Conservation (phyloP, 2,329 filamentous ascomycete species). For the Aspergillus novofumigatus region DNA sequence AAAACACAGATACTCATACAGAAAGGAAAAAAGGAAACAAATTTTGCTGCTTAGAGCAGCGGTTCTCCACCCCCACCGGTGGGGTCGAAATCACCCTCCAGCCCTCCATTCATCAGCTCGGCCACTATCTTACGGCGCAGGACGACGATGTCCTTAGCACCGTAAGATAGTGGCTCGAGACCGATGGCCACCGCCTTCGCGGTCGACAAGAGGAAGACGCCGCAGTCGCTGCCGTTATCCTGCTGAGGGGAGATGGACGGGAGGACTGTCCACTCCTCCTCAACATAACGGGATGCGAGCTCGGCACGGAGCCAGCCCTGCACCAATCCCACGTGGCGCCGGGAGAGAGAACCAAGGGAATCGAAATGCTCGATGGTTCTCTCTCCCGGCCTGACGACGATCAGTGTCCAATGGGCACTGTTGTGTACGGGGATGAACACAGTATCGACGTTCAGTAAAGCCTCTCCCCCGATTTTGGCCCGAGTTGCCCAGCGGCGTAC, state of each 20-base stretch:
- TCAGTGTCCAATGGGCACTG: slow-evolving; percentile 45
- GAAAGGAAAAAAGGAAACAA: not conserved
- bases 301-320: slow-evolving; percentile 43
- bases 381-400: slow-evolving; percentile 41
- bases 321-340: slow-evolving; percentile 30
- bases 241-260: slow-evolving; percentile 41
- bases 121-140: slow-evolving; percentile 46
- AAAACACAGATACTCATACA: not conserved
- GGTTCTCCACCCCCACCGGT: slow-evolving; percentile 14
- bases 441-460: slow-evolving; percentile 42
- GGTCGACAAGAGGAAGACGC: slow-evolving; percentile 48
- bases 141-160: slow-evolving; percentile 35
- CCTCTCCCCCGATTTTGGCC: slow-evolving; percentile 45
- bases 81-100: slow-evolving; percentile 41
- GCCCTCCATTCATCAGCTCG: slow-evolving; percentile 44
- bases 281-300: slow-evolving; percentile 36
- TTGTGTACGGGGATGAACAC: slow-evolving; percentile 48
- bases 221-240: slow-evolving; percentile 46
- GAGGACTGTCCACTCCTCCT: slow-evolving; percentile 42
- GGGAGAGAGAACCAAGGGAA: slow-evolving; percentile 36
- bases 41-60: slow-evolving; percentile 18
- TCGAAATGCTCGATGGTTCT: slow-evolving; percentile 48
- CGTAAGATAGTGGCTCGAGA: slow-evolving; percentile 41
- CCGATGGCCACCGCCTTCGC: slow-evolving; percentile 46
- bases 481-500: slow-evolving; percentile 43